phyloP scores from a whole-genome alignment of 768 basidiomycete genomes.

The Amanita rimosa region DNA sequence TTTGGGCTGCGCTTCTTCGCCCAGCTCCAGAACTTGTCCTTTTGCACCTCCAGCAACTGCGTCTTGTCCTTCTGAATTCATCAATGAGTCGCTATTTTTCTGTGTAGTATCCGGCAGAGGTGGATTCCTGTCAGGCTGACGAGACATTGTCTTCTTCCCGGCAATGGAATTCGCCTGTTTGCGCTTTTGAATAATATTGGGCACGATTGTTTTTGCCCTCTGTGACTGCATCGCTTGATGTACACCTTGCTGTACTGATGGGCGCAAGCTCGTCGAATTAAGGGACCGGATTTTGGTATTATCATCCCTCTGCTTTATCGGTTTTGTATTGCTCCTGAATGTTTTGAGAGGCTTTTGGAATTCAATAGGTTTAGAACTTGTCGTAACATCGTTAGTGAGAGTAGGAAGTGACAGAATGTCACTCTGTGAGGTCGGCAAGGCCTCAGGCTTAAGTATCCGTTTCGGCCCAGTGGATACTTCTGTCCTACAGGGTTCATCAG shows the following conservation, averaged over 20 bases:
- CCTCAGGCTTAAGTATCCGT: slow-evolving; percentile 12
- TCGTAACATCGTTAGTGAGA: neutral
- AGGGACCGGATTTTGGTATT: no score
- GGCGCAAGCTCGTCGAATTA: neutral
- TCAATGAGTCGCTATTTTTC: no score
- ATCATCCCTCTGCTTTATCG: neutral
- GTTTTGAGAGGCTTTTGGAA: neutral
- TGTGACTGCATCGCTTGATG: slow-evolving; percentile 19
- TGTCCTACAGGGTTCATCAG: neutral
- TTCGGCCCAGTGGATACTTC: slow-evolving; percentile 16
- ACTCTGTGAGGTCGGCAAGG: neutral
- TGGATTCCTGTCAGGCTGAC: neutral
- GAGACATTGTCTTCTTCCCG: neutral
- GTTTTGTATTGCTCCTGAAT: neutral
- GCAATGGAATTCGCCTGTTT: neutral
- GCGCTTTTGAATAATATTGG: neutral
- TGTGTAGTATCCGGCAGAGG: neutral
- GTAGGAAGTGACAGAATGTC: neutral
- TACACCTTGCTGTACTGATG: slow-evolving; percentile 7
- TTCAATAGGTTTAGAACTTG: neutral
- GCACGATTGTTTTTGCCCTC: slow-evolving; percentile 8
- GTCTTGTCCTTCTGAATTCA: neutral
- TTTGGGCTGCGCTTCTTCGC: neutral
- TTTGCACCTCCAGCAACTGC: neutral
- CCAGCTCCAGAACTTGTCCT: neutral